Conservation (phyloP, 2,329 filamentous ascomycete species). For the Paecilomyces dactylethromorphus region DNA sequence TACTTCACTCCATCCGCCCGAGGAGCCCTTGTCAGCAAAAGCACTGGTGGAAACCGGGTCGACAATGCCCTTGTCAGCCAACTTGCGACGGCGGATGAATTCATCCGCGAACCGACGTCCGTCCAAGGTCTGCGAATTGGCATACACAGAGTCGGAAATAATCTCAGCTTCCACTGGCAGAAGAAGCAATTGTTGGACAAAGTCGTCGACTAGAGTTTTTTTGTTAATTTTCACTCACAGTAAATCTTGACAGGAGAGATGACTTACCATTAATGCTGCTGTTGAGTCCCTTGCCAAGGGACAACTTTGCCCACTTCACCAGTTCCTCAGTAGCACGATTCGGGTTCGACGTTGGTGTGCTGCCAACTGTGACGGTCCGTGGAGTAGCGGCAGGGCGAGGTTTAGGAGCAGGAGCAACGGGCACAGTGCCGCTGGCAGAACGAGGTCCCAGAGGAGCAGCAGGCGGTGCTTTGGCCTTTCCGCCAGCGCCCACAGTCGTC, state of each 20-base stretch:
- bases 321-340: slow-evolving; percentile 81
- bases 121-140: slow-evolving; percentile 80
- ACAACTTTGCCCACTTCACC: slow-evolving; percentile 80
- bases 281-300: slow-evolving; percentile 68
- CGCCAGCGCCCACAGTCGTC: slow-evolving; percentile 91
- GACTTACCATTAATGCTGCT: slow-evolving; percentile 59
- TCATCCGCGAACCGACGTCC: slow-evolving; percentile 90
- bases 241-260: background rate
- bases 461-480: slow-evolving; percentile 73
- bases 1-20: slow-evolving; percentile 89
- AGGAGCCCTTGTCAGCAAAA: slow-evolving; percentile 43
- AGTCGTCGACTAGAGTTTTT: slow-evolving; percentile 60
- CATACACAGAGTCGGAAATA: slow-evolving; percentile 86
- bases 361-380: slow-evolving; percentile 42
- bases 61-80: slow-evolving; percentile 85
- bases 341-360: slow-evolving; percentile 36
- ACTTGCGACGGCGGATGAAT: slow-evolving; percentile 85
- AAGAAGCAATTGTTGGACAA: slow-evolving; percentile 67
- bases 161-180: slow-evolving; percentile 73
- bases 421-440: slow-evolving; percentile 39
- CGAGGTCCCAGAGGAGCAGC: slow-evolving; percentile 40
- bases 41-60: slow-evolving; percentile 54
- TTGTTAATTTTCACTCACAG: slow-evolving; percentile 26
- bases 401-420: slow-evolving; percentile 37
- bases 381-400: slow-evolving; percentile 50